Base-by-base conservation (phyloP, 768 basidiomycete genomes). In the Collybia sordida region DNA sequence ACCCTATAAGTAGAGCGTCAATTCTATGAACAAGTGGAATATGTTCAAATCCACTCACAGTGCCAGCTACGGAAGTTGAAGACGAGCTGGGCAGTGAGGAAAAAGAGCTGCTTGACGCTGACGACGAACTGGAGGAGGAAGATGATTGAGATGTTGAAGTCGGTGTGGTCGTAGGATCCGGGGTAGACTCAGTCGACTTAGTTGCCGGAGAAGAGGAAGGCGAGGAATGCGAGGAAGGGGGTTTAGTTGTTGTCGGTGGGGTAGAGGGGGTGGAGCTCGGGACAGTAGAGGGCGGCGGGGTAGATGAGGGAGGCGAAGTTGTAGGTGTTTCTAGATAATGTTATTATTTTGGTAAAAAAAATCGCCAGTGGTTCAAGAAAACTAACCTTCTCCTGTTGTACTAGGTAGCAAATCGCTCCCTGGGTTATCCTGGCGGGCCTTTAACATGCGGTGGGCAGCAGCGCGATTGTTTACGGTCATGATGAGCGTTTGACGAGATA, bases 401-500 rank as follows among this genome's bases (percentile, higher is more conserved):
- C n/a, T 17, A 19, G 18, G 0, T n/a, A n/a, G n/a, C n/a, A n/a
- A n/a, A 14, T 40, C 50, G 19, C 42, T 36, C 15, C 42, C 27
- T 5, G 21, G 18, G 9, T 25, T 50, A 31, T 17, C 52, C 50
- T 60, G 64, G 38, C 63, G 63, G 31, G 59, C 62, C 19, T 54
- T 58, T 47, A 67, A 45, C 41, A 60, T 54, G 31, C 63, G 64
- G 49, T 65, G 68, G 22, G 61, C 57, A 39, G 52, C 48, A 24
- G 50, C 54, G 54, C 63, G 65, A 39, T 66, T 59, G 50, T 67
- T 62, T 17, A 64, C 45, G 45, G 66, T 62, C 66, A 65, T 67
- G 55, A 60, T 49, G 38, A 34, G 18, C 39, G 28, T 27, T 49
- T 36, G 21, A 24, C 6, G 15, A 35, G 25, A 31, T 42, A 23